Conservation (phyloP, 805 yeast species). For the Barnettozyma sucrosica region DNA sequence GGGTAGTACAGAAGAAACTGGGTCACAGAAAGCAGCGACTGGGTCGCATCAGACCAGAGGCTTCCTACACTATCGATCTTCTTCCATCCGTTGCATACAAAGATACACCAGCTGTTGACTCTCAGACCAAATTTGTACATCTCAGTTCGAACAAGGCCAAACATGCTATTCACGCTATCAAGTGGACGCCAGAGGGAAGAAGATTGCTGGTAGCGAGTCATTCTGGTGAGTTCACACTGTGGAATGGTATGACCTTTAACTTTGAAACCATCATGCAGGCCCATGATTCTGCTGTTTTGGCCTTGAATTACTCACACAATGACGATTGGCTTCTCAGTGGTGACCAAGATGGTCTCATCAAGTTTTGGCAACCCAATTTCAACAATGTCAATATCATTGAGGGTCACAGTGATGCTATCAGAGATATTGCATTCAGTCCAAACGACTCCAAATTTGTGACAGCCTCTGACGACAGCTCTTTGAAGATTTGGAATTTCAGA, state of each 20-base stretch:
- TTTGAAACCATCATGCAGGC: slow-evolving; percentile 98
- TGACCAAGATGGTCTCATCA: slow-evolving; percentile 85
- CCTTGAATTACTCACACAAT: slow-evolving; percentile 75
- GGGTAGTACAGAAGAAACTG: slow-evolving; percentile 44
- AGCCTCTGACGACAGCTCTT: slow-evolving; percentile 84
- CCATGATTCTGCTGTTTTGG: slow-evolving; percentile 83
- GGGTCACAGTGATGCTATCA: slow-evolving; percentile 75
- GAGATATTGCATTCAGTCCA: slow-evolving; percentile 87
- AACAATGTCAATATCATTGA: slow-evolving; percentile 83
- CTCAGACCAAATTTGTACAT: slow-evolving; percentile 81
- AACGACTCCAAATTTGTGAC: slow-evolving; percentile 90
- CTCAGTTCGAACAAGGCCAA: slow-evolving; percentile 85
- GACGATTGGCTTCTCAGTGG: slow-evolving; percentile 95
- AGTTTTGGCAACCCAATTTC: slow-evolving; percentile 97
- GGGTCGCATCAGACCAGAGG: slow-evolving; percentile 61
- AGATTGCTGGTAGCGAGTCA: slow-evolving; percentile 84
- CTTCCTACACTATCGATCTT: slow-evolving; percentile 55
- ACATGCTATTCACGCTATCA: slow-evolving; percentile 84
- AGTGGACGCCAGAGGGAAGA: slow-evolving; percentile 96
- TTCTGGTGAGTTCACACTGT: slow-evolving; percentile 92
- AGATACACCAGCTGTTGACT: slow-evolving; percentile 49
- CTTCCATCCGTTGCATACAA: slow-evolving; percentile 61
- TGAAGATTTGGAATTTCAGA: slow-evolving; percentile 93
- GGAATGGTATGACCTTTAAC: slow-evolving; percentile 94
- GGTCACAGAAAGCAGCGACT: slow-evolving; percentile 36